phyloP scores from a whole-genome alignment of 2,329 filamentous ascomycete genomes.

The Ramularia endophylla region DNA sequence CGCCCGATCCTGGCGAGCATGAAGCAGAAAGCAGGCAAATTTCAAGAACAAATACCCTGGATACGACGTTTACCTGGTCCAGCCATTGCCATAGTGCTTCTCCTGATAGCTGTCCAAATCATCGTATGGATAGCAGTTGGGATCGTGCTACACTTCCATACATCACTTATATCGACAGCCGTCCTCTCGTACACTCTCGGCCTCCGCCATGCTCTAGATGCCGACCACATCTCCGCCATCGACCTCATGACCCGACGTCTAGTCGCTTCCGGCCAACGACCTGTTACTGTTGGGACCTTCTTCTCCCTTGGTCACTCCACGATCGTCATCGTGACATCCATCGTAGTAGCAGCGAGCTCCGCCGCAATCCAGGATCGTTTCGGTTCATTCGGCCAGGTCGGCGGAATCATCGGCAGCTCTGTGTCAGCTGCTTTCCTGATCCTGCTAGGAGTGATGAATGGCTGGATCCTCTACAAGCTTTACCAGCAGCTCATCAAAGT shows the following conservation, averaged over 20 bases:
- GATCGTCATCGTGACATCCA: constrained; percentile 82
- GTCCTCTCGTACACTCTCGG: constrained; percentile 84
- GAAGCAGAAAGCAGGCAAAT: constrained; percentile 25
- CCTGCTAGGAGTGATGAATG: constrained; percentile 74
- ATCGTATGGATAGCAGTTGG: constrained; percentile 54
- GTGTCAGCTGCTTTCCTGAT: constrained; percentile 81
- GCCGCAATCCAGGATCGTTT: constrained; percentile 78
- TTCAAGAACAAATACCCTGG: constrained; percentile 49
- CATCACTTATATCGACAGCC: constrained; percentile 66
- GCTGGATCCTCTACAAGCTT: constrained; percentile 76
- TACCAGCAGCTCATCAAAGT: constrained; percentile 61
- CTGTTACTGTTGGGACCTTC: constrained; percentile 88
- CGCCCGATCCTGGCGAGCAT: constrained; percentile 13
- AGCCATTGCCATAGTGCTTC: constrained; percentile 51
- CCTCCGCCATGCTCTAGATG: constrained; percentile 89
- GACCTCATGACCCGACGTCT: constrained; percentile 91
- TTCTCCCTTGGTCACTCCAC: constrained; percentile 93
- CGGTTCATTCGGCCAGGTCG: constrained; percentile 69
- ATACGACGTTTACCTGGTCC: constrained; percentile 51
- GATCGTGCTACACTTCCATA: constrained; percentile 45
- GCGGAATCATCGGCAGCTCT: constrained; percentile 82
- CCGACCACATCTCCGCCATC: constrained; percentile 90
- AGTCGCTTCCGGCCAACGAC: constrained; percentile 75
- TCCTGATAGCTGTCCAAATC: constrained; percentile 50
- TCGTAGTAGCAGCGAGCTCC: constrained; percentile 86